Evolutionary conservation across 352 stramenopile genomes (phyloP), one percentile per base, ranked within the genome.

Genomic region (Globisporangium cystogenes): DNA sequence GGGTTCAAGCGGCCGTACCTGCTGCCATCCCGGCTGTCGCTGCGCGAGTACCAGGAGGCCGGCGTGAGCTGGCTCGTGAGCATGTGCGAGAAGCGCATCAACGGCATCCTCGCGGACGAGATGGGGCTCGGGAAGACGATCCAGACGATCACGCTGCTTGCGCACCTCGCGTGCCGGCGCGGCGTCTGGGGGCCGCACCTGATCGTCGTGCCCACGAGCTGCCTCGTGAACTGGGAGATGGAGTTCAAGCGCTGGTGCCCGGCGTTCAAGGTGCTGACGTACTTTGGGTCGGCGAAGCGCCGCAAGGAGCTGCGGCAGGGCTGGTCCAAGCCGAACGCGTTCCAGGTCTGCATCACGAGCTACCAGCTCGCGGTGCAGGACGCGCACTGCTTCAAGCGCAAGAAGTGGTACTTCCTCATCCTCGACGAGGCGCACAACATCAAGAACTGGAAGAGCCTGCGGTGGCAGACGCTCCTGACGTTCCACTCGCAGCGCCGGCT

Each of bases 391-490:
- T 99, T 99, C 63, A 98, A 98, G 57, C 77, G 96, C 31, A 99
- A 98, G 57, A 98, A 98, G 56, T 99, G 97, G 97, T 99, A 99
- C 63, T 99, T 99, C 64, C 59, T 99, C 8, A 98, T 99, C 47
- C 65, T 99, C 4, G 97, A 99, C 51, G 97, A 99, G 77, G 97
- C 97, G 3, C 97, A 99, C 67, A 98, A 99, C 62, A 99, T 99
- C 67, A 99, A 99, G 68, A 99, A 99, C 67, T 99, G 98, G 82
- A 96, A 99, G 60, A 97, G 78, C 52, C 82, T 99, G 64, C 74
- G 97, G 7, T 99, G 97, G 97, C 96, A 99, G 67, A 99, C 97
- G 15, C 64, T 99, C 29, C 83, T 99, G 31, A 97, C 86, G 2
- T 99, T 99, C 66, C 98, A 98, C 69, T 97, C 94, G 0, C 90